phyloP scores from a whole-genome alignment of 768 basidiomycete species.

The Podaxis sp. region DNA sequence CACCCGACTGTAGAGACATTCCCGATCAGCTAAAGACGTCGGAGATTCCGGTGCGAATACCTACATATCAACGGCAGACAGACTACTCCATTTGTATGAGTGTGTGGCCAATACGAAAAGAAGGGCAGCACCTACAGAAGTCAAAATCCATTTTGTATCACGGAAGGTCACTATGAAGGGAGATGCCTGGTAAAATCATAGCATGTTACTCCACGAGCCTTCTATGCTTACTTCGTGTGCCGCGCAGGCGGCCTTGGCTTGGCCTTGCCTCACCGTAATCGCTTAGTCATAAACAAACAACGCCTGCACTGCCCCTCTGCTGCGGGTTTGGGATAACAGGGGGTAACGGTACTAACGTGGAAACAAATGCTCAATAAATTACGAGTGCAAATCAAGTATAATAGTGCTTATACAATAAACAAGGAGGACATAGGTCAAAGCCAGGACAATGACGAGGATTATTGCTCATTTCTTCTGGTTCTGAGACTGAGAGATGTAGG shows the following conservation, averaged over 20 bases:
- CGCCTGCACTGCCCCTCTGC: too few species aligned
- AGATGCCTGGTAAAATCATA: background rate
- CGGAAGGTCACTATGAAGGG: background rate
- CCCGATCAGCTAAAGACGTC: background rate
- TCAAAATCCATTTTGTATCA: constrained; percentile 6
- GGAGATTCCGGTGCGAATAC: background rate
- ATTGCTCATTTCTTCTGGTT: constrained; percentile 16
- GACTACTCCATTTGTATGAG: constrained; percentile 3
- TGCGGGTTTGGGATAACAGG: background rate
- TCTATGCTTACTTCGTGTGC: background rate
- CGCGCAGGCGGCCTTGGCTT: background rate
- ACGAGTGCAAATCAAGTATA: background rate
- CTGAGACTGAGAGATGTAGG: constrained; percentile 29
- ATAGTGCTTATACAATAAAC: background rate
- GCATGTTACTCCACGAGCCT: background rate
- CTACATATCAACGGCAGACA: constrained; percentile 17
- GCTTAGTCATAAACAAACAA: background rate
- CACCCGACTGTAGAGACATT: constrained; percentile 49
- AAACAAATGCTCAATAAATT: background rate
- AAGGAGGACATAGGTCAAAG: background rate
- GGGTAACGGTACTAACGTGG: background rate
- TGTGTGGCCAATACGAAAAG: background rate
- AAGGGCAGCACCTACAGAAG: constrained; percentile 2
- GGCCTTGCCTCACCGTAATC: background rate
- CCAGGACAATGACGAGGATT: background rate